Base-by-base conservation (phyloP, 352 stramenopile genomes). In the Chrysophaeum taylorii region DNA sequence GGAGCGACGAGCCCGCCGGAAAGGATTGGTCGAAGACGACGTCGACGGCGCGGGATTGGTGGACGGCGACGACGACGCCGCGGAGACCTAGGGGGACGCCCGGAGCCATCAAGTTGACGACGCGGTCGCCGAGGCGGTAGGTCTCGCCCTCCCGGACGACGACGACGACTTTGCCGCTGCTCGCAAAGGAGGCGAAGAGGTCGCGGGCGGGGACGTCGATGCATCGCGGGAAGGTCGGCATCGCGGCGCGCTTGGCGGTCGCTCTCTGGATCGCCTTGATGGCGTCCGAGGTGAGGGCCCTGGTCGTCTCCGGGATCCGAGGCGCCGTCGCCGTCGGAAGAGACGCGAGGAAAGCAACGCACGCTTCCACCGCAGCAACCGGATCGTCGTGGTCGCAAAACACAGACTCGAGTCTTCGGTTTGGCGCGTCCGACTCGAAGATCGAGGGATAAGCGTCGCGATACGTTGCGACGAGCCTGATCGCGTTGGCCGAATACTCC, bases 11-110 rank as follows among this genome's bases (percentile, higher is more conserved):
- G 9, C 95, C 95, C 64, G 94, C 96, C 18, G 97, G 96, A 70
- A 99, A 99, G 52, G 95, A 90, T 77, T 91, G 80, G 75, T 94
- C 88, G 77, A 98, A 97, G 2, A 98, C 85, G 37, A 98, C 91
- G 76, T 99, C 96, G 16, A 99, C 94, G 75, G 92, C 98, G 63
- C 88, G 91, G 69, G 87, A 97, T 21, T 70, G 73, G 77, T 99
- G 94, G 21, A 95, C 96, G 4, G 90, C 91, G 69, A 99, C 90
- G 61, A 99, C 92, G 25, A 93, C 98, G n/a, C 94, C 96, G 70
- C 92, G 86, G 29, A 94, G 85, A 25, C 94, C 95, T 76, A 99
- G 97, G 4, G 96, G 95, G 31, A 98, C 91, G 45, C 89, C 92
- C 67, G 86, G 89, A 1, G 88, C 91, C 54, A 84, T 93, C 33